Evolutionary conservation across 2,329 filamentous ascomycete species (phyloP).

Genomic region (Stemphylium lycopersici): DNA sequence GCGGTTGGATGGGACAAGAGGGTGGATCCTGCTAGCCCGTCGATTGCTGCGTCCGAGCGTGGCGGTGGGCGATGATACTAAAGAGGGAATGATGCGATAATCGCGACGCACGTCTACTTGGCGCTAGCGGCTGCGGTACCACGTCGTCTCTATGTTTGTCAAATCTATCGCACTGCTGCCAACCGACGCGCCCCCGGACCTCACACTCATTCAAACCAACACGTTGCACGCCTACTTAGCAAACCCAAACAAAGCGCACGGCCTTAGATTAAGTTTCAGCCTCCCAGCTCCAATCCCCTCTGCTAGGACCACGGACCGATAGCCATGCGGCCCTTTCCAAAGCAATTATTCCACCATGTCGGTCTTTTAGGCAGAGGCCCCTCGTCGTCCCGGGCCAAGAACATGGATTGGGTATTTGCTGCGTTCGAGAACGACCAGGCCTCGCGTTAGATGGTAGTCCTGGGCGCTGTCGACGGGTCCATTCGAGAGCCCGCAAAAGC

Average conservation of each 20-base stretch:
- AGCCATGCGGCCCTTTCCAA: conserved; percentile 22
- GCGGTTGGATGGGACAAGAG: conserved; percentile 41
- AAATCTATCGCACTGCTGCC: conserved; percentile 16
- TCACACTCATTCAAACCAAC: conserved; percentile 1
- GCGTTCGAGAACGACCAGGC: conserved; percentile 43
- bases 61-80: conserved; percentile 24
- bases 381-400: conserved; percentile 41
- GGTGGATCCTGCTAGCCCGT: conserved; percentile 37
- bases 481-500: conserved; percentile 32
- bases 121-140: conserved; percentile 29
- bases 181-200: not conserved
- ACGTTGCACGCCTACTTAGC: not conserved
- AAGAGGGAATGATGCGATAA: conserved; percentile 10
- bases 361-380: conserved; percentile 20
- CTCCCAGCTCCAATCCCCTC: conserved; percentile 10
- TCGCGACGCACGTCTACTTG: conserved; percentile 11
- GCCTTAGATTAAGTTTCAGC: conserved; percentile 24
- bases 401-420: conserved; percentile 37
- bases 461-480: conserved; percentile 34
- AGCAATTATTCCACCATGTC: conserved; percentile 15
- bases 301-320: conserved; percentile 13
- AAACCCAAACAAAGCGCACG: conserved; percentile 6
- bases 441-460: conserved; percentile 27
- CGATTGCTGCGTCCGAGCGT: conserved; percentile 33
- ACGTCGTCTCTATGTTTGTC: conserved; percentile 29